Evolutionary conservation across 495 filamentous ascomycete species (phyloP), one percentile per base, ranked within the genome.

Genomic region (Staphylotrichum longicolle): DNA sequence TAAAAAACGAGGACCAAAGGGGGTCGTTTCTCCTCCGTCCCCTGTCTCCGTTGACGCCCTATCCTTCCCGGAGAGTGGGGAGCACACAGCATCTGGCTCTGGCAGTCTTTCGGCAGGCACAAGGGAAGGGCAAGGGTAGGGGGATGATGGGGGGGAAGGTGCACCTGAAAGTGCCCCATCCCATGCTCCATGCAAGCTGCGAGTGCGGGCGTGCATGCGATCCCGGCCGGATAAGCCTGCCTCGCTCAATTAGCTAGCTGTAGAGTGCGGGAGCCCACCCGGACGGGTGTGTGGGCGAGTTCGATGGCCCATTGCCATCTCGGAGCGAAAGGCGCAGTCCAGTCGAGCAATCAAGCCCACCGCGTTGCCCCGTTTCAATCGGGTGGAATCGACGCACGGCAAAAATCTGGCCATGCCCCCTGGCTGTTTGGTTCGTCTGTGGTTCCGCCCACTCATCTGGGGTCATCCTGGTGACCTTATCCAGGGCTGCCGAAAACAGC

Each of bases 151-250:
- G 12, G 20, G 20, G 20, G 20, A 1, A 27, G n/a, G n/a, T 4
- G 2, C 40, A 9, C 5, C 9, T 42, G 40, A 9, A 42, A 42
- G 9, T 46, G 11, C 44, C 44, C 11, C n/a, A n/a, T 46, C 44
- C 47, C 47, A 32, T 32, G 20, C 20, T 44, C 53, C 55, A 57
- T 46, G 40, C 40, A 46, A 27, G 41, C 53, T 56, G 53, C 41
- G 40, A 32, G 54, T 34, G 54, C 30, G 54, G 57, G 57, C 47
- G 46, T 59, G 57, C 37, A 59, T 42, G 57, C 57, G 57, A 58
- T 34, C 55, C 44, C 39, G 37, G 57, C 46, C 39, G 47, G 46
- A 59, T 41, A 59, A 49, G 56, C 56, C 46, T 30, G 2, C 14
- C 14, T 14, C 32, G 7, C 54, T 48, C 14, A 32, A 7, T 51